These are phyloP conservation scores for Penicillium sp. DNA, from an alignment of 2,329 filamentous ascomycete species.

Conservation along the genomic window DNA sequence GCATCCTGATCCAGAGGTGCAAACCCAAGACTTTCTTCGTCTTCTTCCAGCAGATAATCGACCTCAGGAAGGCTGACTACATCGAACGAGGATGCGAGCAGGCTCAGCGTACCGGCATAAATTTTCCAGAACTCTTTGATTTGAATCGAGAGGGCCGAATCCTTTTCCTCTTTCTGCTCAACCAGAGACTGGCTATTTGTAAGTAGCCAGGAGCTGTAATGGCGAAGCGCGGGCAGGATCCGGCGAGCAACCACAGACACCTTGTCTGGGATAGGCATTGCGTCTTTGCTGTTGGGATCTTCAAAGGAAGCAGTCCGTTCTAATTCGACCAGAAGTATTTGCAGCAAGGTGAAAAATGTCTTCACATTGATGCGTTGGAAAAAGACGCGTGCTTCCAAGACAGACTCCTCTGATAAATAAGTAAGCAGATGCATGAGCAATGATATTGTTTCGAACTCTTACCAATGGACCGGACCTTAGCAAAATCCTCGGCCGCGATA, in stretches of 20 bases:
- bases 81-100: conserved; percentile 59
- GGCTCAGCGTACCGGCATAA: conserved; percentile 61
- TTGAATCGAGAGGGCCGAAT: conserved; percentile 55
- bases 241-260: conserved; percentile 59
- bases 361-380: conserved; percentile 75
- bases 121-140: conserved; percentile 64
- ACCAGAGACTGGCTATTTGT: conserved; percentile 55
- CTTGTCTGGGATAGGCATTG: conserved; percentile 44
- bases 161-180: conserved; percentile 50
- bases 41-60: conserved; percentile 66
- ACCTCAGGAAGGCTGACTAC: conserved; percentile 55
- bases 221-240: conserved; percentile 61
- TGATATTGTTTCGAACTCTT: conserved; percentile 25
- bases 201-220: conserved; percentile 68
- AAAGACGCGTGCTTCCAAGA: conserved; percentile 51
- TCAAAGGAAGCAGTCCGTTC: conserved; percentile 53
- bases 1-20: conserved; percentile 55
- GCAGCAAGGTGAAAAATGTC: conserved; percentile 70
- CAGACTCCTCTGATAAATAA: conserved; percentile 46
- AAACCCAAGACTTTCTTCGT: conserved; percentile 65
- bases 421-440: conserved; percentile 16
- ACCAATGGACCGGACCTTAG: conserved; percentile 61
- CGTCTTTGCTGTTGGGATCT: conserved; percentile 43
- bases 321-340: conserved; percentile 68
- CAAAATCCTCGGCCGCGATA: conserved; percentile 76